Evolutionary conservation across 306 rosid species (phyloP), one percentile per base, ranked within the genome.

Genomic region (Alnus rubra): DNA sequence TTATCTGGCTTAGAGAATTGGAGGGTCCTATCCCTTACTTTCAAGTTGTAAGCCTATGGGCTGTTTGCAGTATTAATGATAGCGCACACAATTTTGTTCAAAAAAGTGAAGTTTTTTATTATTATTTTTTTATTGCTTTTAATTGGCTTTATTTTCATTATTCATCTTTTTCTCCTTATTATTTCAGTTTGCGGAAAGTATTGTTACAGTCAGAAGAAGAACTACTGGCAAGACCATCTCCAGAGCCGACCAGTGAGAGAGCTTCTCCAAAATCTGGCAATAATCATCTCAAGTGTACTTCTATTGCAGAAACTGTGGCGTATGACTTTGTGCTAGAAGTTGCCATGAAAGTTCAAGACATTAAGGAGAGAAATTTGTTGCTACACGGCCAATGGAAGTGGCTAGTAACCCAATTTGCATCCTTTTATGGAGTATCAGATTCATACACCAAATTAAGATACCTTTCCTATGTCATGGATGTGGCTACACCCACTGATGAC

Each of bases 401-500:
- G 83, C 68, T 85, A 11, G 51, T 85, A 56, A 78, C 68, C 3
- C 59, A 85, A 31, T 85, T 78, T 37, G 78, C 81, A 53, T 78
- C 76, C 8, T 67, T 72, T 76, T 85, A 72, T 67, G 84, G 88
- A 49, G 75, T 85, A 12, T 79, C 86, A 16, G 78, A 79, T 45
- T 71, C 74, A 31, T 85, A 82, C 77, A 51, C 82, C 52, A 82
- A 79, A 44, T 48, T 85, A 62, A 82, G 86, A 60, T 80, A 79
- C 75, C 86, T 85, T 79, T 49, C 86, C 47, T 68, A 79, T 48
- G 23, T 85, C 23, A 82, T 85, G 88, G 86, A 85, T 71, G 84
- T 85, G n/a, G 86, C 88, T 51, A 85, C 88, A 31, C 88, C 88
- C 5, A 85, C 86, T 2, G 65, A 56, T 18, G 76, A 82, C 67